These are phyloP conservation scores for Corchorus olitorius DNA, from an alignment of 345 rosid species.

Conservation along the genomic window DNA sequence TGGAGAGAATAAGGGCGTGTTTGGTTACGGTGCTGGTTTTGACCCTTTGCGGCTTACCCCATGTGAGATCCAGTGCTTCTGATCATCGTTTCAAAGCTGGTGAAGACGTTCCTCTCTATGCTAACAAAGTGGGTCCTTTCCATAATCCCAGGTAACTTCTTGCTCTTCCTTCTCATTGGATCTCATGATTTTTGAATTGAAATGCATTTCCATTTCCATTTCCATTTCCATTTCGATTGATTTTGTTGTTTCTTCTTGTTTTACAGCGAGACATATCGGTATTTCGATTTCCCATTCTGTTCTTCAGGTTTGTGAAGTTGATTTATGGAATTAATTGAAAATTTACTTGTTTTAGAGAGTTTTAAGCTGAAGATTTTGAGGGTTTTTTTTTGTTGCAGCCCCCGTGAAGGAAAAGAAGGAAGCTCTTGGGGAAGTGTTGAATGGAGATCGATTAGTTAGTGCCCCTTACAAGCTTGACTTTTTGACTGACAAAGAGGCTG, in stretches of 20 bases:
- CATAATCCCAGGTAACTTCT: conserved; percentile 40
- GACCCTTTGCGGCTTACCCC: not conserved
- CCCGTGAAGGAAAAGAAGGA: conserved; percentile 48
- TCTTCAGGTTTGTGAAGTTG: conserved; percentile 26
- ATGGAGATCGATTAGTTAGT: conserved; percentile 68
- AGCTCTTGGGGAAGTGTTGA: conserved; percentile 73
- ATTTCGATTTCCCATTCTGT: conserved; percentile 39
- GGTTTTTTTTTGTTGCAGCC: conserved; percentile 22
- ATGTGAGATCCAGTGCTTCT: conserved; percentile 37
- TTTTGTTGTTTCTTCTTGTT: not conserved
- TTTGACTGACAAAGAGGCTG: conserved; percentile 37
- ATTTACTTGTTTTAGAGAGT: too few relatives aligned
- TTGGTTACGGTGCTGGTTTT: conserved; percentile 5
- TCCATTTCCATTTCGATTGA: not conserved
- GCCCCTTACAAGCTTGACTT: conserved; percentile 61
- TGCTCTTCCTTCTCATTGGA: not conserved
- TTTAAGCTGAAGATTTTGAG: not conserved
- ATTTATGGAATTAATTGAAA: too few relatives aligned
- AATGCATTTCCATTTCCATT: not conserved
- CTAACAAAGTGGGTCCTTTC: conserved; percentile 41
- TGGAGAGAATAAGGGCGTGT: conserved; percentile 23
- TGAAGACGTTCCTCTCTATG: conserved; percentile 38
- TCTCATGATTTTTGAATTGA: not conserved
- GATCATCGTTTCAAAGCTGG: conserved; percentile 40
- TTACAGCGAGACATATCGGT: conserved; percentile 39